These are phyloP conservation scores for Echria macrotheca DNA, from an alignment of 495 filamentous ascomycete genomes.

Conservation along the genomic window DNA sequence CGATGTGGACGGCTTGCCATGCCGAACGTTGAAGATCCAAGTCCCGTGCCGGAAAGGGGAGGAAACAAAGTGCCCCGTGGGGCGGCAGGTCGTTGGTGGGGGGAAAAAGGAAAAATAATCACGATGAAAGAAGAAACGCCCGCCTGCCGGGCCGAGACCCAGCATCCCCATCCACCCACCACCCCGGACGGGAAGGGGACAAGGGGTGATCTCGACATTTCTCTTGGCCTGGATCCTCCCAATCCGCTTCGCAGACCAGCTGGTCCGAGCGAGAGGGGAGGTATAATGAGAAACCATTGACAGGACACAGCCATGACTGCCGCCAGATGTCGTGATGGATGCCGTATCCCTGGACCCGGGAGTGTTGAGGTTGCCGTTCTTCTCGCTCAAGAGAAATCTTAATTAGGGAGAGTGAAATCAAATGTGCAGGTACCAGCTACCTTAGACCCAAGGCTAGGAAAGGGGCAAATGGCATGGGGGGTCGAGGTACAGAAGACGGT, in stretches of 20 bases:
- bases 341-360: no score
- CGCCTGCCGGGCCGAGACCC: conserved; percentile 5
- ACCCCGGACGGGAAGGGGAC: conserved; percentile 1
- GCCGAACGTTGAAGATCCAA: conserved; percentile 5
- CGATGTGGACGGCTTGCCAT: background rate
- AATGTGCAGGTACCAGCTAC: background rate
- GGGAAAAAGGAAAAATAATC: conserved; percentile 9
- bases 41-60: background rate
- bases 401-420: no score
- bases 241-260: background rate
- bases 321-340: no score
- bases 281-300: no score
- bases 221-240: conserved; percentile 7
- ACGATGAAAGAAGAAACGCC: conserved; percentile 10
- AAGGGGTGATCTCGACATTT: conserved; percentile 13
- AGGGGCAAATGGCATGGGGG: conserved; percentile 8
- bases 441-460: background rate
- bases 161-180: conserved; percentile 6
- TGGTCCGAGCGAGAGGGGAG: background rate
- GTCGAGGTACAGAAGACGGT: conserved; percentile 13
- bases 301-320: no score
- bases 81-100: conserved; percentile 1
- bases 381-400: no score
- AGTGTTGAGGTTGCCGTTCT: no score
- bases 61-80: conserved; percentile 10